These are phyloP conservation scores for Cladophialophora immunda DNA, from an alignment of 2,329 filamentous ascomycete genomes.

Conservation along the genomic window DNA sequence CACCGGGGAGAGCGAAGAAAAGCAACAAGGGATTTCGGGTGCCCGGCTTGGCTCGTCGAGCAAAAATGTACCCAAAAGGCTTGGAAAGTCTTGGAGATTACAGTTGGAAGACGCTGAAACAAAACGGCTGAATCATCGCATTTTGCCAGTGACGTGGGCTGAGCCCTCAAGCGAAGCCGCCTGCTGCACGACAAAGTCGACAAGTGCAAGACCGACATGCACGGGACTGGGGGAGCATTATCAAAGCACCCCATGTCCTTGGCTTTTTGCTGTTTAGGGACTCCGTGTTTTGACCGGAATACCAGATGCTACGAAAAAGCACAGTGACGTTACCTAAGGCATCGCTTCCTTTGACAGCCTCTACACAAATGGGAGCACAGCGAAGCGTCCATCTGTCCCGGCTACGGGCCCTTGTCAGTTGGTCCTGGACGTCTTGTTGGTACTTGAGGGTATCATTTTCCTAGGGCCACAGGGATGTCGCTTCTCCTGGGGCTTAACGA, in stretches of 20 bases:
- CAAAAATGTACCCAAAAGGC: background rate
- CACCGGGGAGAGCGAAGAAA: background rate
- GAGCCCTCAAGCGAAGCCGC: background rate
- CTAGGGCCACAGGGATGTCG: background rate
- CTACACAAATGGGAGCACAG: background rate
- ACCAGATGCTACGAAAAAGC: background rate
- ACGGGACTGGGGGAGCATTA: conserved; percentile 4
- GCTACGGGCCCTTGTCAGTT: background rate
- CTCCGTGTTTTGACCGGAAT: background rate
- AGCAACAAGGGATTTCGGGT: background rate
- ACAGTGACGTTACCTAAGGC: background rate
- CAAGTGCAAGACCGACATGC: background rate
- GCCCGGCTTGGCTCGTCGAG: background rate
- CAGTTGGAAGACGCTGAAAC: background rate
- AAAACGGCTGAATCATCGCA: conserved; percentile 4
- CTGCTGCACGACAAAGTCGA: conserved; percentile 3
- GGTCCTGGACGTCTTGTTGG: background rate
- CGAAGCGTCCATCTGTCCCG: background rate
- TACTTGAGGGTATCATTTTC: background rate
- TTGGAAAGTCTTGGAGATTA: background rate
- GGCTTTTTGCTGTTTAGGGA: background rate
- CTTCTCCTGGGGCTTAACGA: background rate
- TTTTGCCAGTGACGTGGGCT: conserved; percentile 9
- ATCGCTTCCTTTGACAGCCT: background rate
- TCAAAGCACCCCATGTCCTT: conserved; percentile 9